Evolutionary conservation across 2,329 filamentous ascomycete species (phyloP).

Genomic region (Shiraia sp.): DNA sequence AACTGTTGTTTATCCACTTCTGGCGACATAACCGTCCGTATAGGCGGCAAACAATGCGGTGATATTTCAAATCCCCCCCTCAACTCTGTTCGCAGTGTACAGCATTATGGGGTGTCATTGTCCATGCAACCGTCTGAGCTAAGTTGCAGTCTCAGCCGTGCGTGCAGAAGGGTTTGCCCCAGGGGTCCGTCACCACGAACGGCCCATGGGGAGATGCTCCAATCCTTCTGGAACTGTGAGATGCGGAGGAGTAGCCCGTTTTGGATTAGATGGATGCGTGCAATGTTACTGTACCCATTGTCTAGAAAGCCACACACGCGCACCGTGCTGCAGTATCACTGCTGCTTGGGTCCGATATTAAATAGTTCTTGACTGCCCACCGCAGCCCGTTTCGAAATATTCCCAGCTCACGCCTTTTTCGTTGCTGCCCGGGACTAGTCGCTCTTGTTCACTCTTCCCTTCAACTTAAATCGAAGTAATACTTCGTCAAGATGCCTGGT

Average conservation of each 20-base stretch:
- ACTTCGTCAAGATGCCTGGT: constrained; percentile 39
- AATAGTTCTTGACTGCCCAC: constrained; percentile 29
- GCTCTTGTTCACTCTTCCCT: constrained; percentile 11
- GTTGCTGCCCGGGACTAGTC: constrained; percentile 24
- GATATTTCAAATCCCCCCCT: constrained; percentile 8
- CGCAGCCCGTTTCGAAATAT: constrained; percentile 22
- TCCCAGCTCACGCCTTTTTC: constrained; percentile 26
- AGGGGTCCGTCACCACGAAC: constrained; percentile 10
- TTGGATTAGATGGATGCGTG: constrained; percentile 26
- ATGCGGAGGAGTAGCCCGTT: constrained; percentile 34
- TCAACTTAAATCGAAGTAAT: constrained; percentile 11
- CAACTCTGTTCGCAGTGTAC: constrained; percentile 5
- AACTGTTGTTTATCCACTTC: constrained; percentile 32
- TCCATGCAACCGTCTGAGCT: constrained; percentile 4
- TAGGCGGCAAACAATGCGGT: constrained; percentile 1
- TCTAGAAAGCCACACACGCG: constrained; percentile 31
- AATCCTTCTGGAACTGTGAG: constrained; percentile 40
- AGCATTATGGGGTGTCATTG: constrained; percentile 1
- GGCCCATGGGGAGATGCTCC: constrained; percentile 16
- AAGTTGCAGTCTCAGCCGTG: constrained; percentile 12
- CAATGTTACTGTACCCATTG: constrained; percentile 42
- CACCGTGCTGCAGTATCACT: constrained; percentile 38
- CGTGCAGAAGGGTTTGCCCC: constrained; percentile 9
- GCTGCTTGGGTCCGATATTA: constrained; percentile 32
- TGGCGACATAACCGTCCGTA: constrained; percentile 18